Base-by-base conservation (phyloP, 768 basidiomycete genomes). In the Coprinopsis marcescibilis region DNA sequence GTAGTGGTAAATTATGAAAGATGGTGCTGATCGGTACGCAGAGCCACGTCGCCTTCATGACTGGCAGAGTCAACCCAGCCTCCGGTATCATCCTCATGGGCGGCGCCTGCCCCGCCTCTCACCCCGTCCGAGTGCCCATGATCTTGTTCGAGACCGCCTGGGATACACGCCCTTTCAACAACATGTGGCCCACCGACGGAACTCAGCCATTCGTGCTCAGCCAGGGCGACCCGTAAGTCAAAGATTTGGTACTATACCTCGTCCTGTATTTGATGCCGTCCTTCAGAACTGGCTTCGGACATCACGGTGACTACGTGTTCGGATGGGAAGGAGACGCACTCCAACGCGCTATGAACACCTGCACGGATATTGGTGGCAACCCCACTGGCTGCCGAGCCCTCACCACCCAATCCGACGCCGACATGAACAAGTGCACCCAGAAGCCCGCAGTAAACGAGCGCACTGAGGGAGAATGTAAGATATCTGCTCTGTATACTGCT, bases 291-390 rank as follows among this genome's bases (percentile, higher is more conserved):
- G 48, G 48, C n/a, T 49, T 32, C 32, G 48, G 48, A 32, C 48
- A 49, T 21, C 48, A 49, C 43, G 48, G 48, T 29, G 48, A 49
- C 48, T 49, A 49, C 36, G 35, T 49, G 17, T 49, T 49, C 43
- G 48, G 48, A 5, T 49, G 48, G 48, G 33, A 49, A 34, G 48
- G 27, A 6, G 48, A 39, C 20, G 20, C 36, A 6, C 48, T 49
- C 19, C 48, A 49, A 26, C 41, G 48, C 24, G 48, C 48, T n/a
- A 49, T 49, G 48, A 43, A 49, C 27, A 44, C 34, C 27, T 49
- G 48, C 48, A 21, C 21, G 6, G 48, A 49, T 23, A 24, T 20
- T 17, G 38, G 38, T 23, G 48, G 48, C 3, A 36, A 21, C 35
- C 48, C 48, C 21, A 43, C 36, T 14, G 25, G 24, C 3, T 49